These are phyloP conservation scores for Moesziomyces globuligerus DNA, from an alignment of 1,284 basidiomycete genomes.

Conservation along the genomic window DNA sequence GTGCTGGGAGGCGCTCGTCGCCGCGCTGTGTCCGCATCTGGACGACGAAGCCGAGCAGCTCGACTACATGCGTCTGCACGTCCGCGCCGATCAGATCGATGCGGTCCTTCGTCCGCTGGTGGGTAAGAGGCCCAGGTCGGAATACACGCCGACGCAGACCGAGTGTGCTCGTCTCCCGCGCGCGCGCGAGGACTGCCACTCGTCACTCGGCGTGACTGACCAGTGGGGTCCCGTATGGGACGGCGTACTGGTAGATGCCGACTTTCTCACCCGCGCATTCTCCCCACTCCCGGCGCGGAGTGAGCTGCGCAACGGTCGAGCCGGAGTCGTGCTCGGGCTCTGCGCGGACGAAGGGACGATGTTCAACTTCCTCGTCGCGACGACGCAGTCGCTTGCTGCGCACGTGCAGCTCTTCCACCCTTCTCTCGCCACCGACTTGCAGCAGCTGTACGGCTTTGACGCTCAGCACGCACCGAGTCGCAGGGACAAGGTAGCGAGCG, in stretches of 20 bases:
- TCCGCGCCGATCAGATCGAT: slow-evolving; percentile 34
- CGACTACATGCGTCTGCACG: slow-evolving; percentile 25
- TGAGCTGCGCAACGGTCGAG: slow-evolving; percentile 33
- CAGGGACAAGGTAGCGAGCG: slow-evolving; percentile 12
- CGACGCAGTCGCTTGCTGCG: slow-evolving; percentile 19
- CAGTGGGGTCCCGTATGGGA: slow-evolving; percentile 54
- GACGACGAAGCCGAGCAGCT: slow-evolving; percentile 30
- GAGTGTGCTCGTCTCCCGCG: slow-evolving; percentile 11
- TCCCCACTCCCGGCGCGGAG: slow-evolving; percentile 16
- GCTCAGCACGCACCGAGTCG: slow-evolving; percentile 2
- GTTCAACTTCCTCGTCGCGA: slow-evolving; percentile 48
- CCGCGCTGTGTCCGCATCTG: slow-evolving; percentile 23
- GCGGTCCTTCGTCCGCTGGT: slow-evolving; percentile 20
- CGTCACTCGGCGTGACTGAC: slow-evolving; percentile 18
- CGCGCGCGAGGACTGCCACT: slow-evolving; percentile 21
- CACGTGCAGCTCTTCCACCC: slow-evolving; percentile 28
- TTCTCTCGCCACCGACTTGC: slow-evolving; percentile 20
- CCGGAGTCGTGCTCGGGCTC: slow-evolving; percentile 42
- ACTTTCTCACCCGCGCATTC: slow-evolving; percentile 19
- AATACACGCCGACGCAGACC: slow-evolving; percentile 18
- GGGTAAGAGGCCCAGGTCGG: slow-evolving; percentile 38
- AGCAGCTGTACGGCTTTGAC: slow-evolving; percentile 26
- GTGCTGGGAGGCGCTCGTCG: slow-evolving; percentile 30
- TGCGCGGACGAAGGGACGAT: slow-evolving; percentile 52
- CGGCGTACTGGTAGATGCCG: slow-evolving; percentile 29